These are phyloP conservation scores for Aspergillus funiculosus DNA, from an alignment of 495 filamentous ascomycete genomes.

Conservation along the genomic window DNA sequence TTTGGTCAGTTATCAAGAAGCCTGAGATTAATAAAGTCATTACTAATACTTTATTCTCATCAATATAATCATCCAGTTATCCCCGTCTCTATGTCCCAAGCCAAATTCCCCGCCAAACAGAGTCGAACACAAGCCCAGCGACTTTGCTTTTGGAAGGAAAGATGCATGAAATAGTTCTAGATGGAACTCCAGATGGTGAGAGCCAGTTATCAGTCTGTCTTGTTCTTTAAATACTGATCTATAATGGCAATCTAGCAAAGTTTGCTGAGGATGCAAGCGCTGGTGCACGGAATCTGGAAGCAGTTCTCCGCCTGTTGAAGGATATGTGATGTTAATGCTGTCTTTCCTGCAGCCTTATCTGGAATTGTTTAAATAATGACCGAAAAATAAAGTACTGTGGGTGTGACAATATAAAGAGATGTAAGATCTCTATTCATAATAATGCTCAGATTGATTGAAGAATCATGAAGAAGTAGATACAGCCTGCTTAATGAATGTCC, in stretches of 20 bases:
- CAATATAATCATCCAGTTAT: slow-evolving; percentile 26
- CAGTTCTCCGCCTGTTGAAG: slow-evolving; percentile 24
- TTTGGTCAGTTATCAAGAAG: slow-evolving; percentile 22
- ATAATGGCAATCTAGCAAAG: slow-evolving; percentile 22
- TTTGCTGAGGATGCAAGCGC: slow-evolving; percentile 28
- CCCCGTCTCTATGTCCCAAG: slow-evolving; percentile 29
- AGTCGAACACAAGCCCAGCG: slow-evolving; percentile 29
- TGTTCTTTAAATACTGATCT: slow-evolving; percentile 15
- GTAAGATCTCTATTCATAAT: too few relatives aligned
- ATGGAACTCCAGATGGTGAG: slow-evolving; percentile 31
- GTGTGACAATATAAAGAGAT: too few relatives aligned
- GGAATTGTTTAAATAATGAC: not conserved
- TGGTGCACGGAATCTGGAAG: slow-evolving; percentile 17
- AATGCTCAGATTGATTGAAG: too few relatives aligned
- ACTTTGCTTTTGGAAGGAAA: slow-evolving; percentile 27
- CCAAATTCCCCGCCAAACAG: slow-evolving; percentile 24
- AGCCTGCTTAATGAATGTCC: too few relatives aligned
- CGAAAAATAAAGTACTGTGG: too few relatives aligned
- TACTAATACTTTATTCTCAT: slow-evolving; percentile 13
- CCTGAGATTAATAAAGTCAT: slow-evolving; percentile 1
- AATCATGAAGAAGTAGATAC: too few relatives aligned
- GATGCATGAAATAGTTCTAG: slow-evolving; percentile 29
- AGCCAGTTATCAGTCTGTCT: slow-evolving; percentile 2
- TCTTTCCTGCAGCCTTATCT: not conserved
- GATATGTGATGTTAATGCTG: slow-evolving; percentile 26